Evolutionary conservation across 2,329 filamentous ascomycete species (phyloP), one percentile per base, ranked within the genome.

Genomic region (Pseudopyricularia cyperi): DNA sequence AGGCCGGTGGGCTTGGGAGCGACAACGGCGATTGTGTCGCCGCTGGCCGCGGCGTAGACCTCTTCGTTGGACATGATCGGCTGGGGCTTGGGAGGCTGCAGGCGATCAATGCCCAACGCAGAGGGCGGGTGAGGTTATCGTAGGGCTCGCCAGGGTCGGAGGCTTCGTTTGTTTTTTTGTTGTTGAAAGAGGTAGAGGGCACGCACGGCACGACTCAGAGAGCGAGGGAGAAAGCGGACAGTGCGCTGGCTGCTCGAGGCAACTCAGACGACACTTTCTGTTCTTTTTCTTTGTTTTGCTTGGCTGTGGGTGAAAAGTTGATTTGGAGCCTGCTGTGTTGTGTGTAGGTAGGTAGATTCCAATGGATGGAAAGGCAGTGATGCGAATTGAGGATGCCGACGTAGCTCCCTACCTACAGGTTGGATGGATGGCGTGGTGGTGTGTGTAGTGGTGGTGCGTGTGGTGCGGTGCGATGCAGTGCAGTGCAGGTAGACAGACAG

Each of bases 11-110:
- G 66, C 56, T 73, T 70, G 24, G 49, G 49, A 42, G 49, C 24
- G 24, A 53, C 59, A 54, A 57, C 57, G 54, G 57, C 58, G 59
- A 62, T 56, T 52, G 56, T 57, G 54, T 57, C 58, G 54, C 52
- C 55, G 61, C 69, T 64, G 67, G 67, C 68, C 63, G 65, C 61
- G 65, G 66, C 71, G 69, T 71, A 69, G 69, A 69, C 71, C 70
- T 71, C 71, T 71, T 76, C 70, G 67, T 69, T 73, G 68, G 75
- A 75, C 76, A 80, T 80, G 68, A 63, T 67, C 61, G 57, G 49
- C 35, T 44, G 56, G 54, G 55, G 57, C 48, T 51, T 52, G 56
- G 54, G 44, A 53, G 57, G 58, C 58, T 60, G 57, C 58, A 60
- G 55, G 58, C 58, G 58, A 60, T 57, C 47, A 46, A 51, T 51